Percentiles rank a stretch among this genome's conserved stretches.
Evolutionary conservation across 2,329 filamentous ascomycete species (phyloP).

Genomic region (Aspergillus sp.): DNA sequence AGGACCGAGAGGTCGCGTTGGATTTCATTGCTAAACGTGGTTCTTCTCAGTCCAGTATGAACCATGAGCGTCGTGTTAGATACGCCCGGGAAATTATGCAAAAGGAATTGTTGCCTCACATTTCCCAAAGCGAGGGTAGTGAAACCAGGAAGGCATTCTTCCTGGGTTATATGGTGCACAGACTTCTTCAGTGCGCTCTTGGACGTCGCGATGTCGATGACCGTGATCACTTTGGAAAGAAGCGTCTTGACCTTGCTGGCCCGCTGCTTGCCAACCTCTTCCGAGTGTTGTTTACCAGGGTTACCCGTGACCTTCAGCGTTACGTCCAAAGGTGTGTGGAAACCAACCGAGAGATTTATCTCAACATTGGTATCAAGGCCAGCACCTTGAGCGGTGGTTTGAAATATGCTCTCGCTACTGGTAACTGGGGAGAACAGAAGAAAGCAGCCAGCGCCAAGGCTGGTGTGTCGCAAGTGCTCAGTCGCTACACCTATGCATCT

Average conservation of each 20-base stretch:
- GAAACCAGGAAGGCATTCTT: slow-evolving; percentile 98
- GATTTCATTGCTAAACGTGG: slow-evolving; percentile 96
- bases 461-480: slow-evolving; percentile 96
- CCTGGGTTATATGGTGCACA: slow-evolving; percentile 97
- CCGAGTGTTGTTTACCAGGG: slow-evolving; percentile 83
- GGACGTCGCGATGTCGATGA: slow-evolving; percentile 94
- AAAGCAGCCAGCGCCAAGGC: slow-evolving; percentile 94
- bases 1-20: slow-evolving; percentile 89
- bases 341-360: slow-evolving; percentile 81
- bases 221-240: slow-evolving; percentile 98
- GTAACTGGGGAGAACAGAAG: slow-evolving; percentile 99
- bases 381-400: slow-evolving; percentile 89
- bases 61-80: slow-evolving; percentile 82
- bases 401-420: slow-evolving; percentile 95
- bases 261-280: slow-evolving; percentile 95
- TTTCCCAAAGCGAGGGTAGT: slow-evolving; percentile 90
- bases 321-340: slow-evolving; percentile 94
- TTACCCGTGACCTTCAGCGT: slow-evolving; percentile 86
- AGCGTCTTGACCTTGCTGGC: slow-evolving; percentile 91
- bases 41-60: slow-evolving; percentile 67
- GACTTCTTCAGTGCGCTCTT: slow-evolving; percentile 87
- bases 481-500: slow-evolving; percentile 95
- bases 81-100: slow-evolving; percentile 93
- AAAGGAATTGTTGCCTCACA: slow-evolving; percentile 94
- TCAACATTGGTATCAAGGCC: slow-evolving; percentile 87